Conservation (phyloP, 2,329 filamentous ascomycete genomes). For the Neurospora crassa region DNA sequence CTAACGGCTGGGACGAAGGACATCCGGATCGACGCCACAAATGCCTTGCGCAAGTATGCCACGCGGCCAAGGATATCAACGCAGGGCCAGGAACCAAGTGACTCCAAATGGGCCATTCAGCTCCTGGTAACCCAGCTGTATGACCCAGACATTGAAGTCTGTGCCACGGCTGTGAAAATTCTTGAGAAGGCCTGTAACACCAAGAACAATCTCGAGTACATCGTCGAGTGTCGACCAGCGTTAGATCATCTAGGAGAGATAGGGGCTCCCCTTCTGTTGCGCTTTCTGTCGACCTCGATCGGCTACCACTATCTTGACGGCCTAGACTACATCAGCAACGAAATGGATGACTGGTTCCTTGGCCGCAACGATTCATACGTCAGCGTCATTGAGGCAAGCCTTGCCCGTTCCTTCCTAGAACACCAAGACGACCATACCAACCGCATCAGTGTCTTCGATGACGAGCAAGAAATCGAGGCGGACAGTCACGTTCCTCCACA, state of each 20-base stretch:
- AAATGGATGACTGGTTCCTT: slow-evolving; percentile 99
- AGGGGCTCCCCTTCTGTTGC: slow-evolving; percentile 80
- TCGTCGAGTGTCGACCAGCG: slow-evolving; percentile 90
- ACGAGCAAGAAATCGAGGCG: slow-evolving; percentile 42
- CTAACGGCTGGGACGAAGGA: slow-evolving; percentile 86
- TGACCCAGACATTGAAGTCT: slow-evolving; percentile 93
- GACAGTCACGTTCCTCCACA: slow-evolving; percentile 78
- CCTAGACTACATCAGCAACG: slow-evolving; percentile 95
- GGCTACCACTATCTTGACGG: slow-evolving; percentile 97
- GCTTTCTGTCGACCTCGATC: slow-evolving; percentile 91
- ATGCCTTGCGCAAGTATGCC: slow-evolving; percentile 78
- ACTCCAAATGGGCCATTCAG: slow-evolving; percentile 93
- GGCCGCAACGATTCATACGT: slow-evolving; percentile 97
- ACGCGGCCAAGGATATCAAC: slow-evolving; percentile 38
- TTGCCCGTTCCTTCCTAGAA: slow-evolving; percentile 75
- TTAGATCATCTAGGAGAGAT: slow-evolving; percentile 95
- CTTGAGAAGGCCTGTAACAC: slow-evolving; percentile 95
- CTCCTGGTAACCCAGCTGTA: slow-evolving; percentile 97
- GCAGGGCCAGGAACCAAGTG: slow-evolving; percentile 38
- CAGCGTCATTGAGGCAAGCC: slow-evolving; percentile 84
- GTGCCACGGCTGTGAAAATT: slow-evolving; percentile 92
- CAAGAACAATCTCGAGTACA: slow-evolving; percentile 83
- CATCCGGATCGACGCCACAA: slow-evolving; percentile 83
- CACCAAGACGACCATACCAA: slow-evolving; percentile 48
- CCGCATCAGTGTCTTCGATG: slow-evolving; percentile 50